A percentile compares a stretch with the other conserved stretches of the same genome.
phyloP scores from a whole-genome alignment of 139 green algal species.

The Chlorella sorokiniana region DNA sequence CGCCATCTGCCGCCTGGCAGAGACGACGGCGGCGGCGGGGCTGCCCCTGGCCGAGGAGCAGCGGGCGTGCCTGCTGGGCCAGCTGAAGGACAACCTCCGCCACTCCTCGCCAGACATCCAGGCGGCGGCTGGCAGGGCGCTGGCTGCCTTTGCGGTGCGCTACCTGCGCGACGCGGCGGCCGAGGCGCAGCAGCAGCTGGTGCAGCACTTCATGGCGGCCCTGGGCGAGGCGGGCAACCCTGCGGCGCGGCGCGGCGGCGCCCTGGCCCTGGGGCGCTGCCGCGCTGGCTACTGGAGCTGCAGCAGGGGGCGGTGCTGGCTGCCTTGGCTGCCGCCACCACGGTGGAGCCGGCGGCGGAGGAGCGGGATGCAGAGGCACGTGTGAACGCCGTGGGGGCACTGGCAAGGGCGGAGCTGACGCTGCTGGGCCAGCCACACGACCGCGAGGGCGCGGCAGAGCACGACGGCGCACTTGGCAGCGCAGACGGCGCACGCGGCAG shows the following conservation, averaged over 20 bases:
- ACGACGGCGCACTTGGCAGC: not conserved
- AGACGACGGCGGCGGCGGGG: conserved; percentile 28
- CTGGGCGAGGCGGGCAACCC: conserved; percentile 12
- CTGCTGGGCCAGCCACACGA: conserved; percentile 16
- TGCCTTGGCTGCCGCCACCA: conserved; percentile 29
- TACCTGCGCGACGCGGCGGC: conserved; percentile 31
- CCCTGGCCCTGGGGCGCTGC: conserved; percentile 35
- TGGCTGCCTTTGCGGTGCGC: conserved; percentile 57
- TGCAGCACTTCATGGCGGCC: not conserved
- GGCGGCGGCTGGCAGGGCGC: conserved; percentile 55
- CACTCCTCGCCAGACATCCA: conserved; percentile 77
- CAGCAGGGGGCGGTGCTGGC: conserved; percentile 44
- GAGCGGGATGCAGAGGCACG: conserved; percentile 75
- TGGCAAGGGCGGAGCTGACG: conserved; percentile 47
- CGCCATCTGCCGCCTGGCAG: conserved; percentile 64
- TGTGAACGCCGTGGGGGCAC: conserved; percentile 64
- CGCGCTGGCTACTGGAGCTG: conserved; percentile 12
- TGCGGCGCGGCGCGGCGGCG: conserved; percentile 36
- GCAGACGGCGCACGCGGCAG: not conserved
- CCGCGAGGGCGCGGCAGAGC: not conserved
- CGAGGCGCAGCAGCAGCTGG: not conserved
- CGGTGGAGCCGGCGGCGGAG: conserved; percentile 63
- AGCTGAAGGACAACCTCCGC: conserved; percentile 79
- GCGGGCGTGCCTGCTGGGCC: conserved; percentile 52
- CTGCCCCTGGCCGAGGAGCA: conserved; percentile 55